Percentiles rank a stretch among this genome's conserved stretches.
Evolutionary conservation across 164 flowering plant genomes (phyloP).

Genomic region (Malania oleifera): DNA sequence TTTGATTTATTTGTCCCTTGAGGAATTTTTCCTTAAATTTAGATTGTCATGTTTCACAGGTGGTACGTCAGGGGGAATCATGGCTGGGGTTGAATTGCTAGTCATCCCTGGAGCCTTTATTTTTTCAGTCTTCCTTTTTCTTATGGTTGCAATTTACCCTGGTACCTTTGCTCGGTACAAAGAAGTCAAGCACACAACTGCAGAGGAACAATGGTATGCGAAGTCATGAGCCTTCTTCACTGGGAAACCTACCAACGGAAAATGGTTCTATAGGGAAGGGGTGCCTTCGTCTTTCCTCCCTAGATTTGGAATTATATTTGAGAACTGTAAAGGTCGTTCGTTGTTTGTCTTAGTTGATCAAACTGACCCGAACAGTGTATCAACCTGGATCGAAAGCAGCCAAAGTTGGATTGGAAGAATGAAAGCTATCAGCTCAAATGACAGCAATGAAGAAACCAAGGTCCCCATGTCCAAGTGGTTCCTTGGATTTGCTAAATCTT

Average conservation of each 20-base stretch:
- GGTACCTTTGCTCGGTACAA: slow-evolving; percentile 42
- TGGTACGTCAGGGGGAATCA: slow-evolving; percentile 47
- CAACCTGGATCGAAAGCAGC: slow-evolving; percentile 35
- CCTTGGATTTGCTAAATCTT: slow-evolving; percentile 44
- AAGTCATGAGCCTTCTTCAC: slow-evolving; percentile 25
- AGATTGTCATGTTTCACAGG: slow-evolving; percentile 23
- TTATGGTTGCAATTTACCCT: slow-evolving; percentile 32
- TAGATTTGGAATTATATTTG: slow-evolving; percentile 49
- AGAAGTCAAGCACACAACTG: slow-evolving; percentile 26
- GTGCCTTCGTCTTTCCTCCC: slow-evolving; percentile 38
- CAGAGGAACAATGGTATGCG: slow-evolving; percentile 24
- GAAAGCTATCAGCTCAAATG: slow-evolving; percentile 35
- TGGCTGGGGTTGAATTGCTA: slow-evolving; percentile 38
- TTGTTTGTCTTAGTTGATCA: slow-evolving; percentile 24
- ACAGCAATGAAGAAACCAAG: slow-evolving; percentile 30
- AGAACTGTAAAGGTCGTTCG: slow-evolving; percentile 48
- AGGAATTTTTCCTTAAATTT: background rate
- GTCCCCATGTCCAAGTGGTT: slow-evolving; percentile 21
- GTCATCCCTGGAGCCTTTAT: slow-evolving; percentile 48
- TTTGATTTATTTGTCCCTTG: background rate
- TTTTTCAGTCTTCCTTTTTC: slow-evolving; percentile 40
- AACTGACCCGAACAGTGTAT: slow-evolving; percentile 27
- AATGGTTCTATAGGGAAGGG: slow-evolving; percentile 48
- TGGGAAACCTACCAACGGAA: slow-evolving; percentile 38
- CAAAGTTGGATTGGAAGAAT: slow-evolving; percentile 48